phyloP scores from a whole-genome alignment of 2,329 filamentous ascomycete genomes.

The Fonsecaea nubica region DNA sequence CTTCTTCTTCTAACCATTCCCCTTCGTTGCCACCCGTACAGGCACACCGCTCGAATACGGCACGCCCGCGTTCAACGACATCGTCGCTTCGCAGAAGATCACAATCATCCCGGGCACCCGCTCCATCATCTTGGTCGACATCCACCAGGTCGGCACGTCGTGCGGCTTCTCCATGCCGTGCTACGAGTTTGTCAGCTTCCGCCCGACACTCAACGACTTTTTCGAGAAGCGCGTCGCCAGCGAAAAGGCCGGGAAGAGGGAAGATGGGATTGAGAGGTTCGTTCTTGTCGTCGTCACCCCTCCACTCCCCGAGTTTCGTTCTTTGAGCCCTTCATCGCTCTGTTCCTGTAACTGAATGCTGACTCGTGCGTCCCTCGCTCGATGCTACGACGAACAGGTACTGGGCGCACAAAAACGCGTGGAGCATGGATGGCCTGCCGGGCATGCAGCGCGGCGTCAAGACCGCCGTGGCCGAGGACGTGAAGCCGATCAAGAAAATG shows the following conservation, averaged over 20 bases:
- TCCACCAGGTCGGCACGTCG: slow-evolving; percentile 70
- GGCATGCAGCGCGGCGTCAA: slow-evolving; percentile 52
- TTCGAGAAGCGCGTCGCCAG: slow-evolving; percentile 35
- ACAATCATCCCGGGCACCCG: slow-evolving; percentile 56
- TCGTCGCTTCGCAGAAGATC: slow-evolving; percentile 45
- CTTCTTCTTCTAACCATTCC: no score
- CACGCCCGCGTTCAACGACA: slow-evolving; percentile 55
- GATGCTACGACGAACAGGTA: slow-evolving; percentile 50
- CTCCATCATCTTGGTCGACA: slow-evolving; percentile 66
- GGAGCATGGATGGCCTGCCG: slow-evolving; percentile 65
- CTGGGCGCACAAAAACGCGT: slow-evolving; percentile 61
- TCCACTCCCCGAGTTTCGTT: no score
- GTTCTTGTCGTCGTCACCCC: background rate
- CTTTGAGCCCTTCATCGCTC: no score
- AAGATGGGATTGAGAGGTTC: slow-evolving; percentile 52
- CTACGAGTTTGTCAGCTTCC: slow-evolving; percentile 37
- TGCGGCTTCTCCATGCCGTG: slow-evolving; percentile 67
- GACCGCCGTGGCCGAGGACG: slow-evolving; percentile 30
- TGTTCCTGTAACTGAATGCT: background rate
- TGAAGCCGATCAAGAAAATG: slow-evolving; percentile 41
- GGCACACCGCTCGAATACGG: slow-evolving; percentile 67
- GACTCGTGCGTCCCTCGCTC: no score
- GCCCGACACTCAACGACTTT: slow-evolving; percentile 37
- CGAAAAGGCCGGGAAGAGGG: slow-evolving; percentile 52
- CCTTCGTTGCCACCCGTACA: slow-evolving; percentile 32